Percentiles rank a stretch among this genome's conserved stretches.
Evolutionary conservation across 2,329 filamentous ascomycete species (phyloP).

Genomic region (Colletotrichum cordylinicola): DNA sequence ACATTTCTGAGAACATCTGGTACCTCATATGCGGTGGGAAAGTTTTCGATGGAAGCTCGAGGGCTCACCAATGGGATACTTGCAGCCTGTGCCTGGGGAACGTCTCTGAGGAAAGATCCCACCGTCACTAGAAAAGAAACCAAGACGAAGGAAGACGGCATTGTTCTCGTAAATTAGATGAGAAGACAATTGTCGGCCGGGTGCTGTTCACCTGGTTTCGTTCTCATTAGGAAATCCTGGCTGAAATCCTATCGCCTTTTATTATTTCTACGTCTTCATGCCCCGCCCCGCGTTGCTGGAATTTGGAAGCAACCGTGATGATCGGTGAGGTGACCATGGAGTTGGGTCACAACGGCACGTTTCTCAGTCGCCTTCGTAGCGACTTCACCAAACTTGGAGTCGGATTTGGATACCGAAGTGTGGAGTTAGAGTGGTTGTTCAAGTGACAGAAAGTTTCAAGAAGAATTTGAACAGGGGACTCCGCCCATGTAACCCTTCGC

Average conservation of each 20-base stretch:
- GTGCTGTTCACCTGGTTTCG: background rate
- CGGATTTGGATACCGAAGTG: background rate
- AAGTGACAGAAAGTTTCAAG: background rate
- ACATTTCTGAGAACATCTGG: background rate
- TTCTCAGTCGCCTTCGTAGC: background rate
- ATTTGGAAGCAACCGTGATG: background rate
- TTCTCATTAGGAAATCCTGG: background rate
- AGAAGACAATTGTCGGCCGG: background rate
- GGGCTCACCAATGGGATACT: background rate
- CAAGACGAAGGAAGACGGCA: background rate
- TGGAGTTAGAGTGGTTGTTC: background rate
- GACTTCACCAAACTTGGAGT: background rate
- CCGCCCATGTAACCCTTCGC: background rate
- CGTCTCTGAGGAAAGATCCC: background rate
- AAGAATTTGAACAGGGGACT: background rate
- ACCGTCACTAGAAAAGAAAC: background rate
- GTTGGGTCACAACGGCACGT: fast-evolving
- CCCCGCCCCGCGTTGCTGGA: background rate
- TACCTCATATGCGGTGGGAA: background rate
- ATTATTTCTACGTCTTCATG: background rate
- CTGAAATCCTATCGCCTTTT: background rate
- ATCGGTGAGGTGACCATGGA: background rate
- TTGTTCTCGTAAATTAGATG: background rate
- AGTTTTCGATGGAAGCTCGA: background rate
- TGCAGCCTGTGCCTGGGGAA: background rate